Evolutionary conservation across 1,284 basidiomycete genomes (phyloP).

Genomic region (Sporisorium reilianum): DNA sequence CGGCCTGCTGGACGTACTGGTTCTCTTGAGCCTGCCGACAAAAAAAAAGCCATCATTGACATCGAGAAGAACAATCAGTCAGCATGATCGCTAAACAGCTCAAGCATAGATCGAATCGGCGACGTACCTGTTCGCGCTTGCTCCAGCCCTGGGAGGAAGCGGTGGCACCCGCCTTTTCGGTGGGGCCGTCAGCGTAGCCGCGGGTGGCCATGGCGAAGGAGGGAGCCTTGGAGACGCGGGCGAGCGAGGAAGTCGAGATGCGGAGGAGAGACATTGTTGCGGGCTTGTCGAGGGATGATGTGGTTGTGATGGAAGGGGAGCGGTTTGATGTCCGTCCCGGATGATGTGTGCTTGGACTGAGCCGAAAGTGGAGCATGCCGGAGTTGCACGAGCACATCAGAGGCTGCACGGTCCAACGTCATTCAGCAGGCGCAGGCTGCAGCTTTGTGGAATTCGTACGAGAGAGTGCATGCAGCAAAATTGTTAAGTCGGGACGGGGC

Average conservation of each 20-base stretch:
- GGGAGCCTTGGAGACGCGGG: slow-evolving; percentile 44
- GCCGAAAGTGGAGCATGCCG: too few species aligned
- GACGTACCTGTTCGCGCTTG: slow-evolving; percentile 59
- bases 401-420: slow-evolving; percentile 43
- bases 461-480: background rate
- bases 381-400: background rate
- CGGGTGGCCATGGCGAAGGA: slow-evolving; percentile 50
- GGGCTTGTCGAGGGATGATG: slow-evolving; percentile 5
- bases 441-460: too few species aligned
- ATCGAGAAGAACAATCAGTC: background rate
- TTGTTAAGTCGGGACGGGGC: slow-evolving; percentile 28
- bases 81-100: background rate
- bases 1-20: slow-evolving; percentile 60
- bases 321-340: too few species aligned
- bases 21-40: slow-evolving; percentile 50
- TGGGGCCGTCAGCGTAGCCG: slow-evolving; percentile 55
- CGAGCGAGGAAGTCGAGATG: slow-evolving; percentile 44
- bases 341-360: too few species aligned
- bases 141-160: slow-evolving; percentile 53
- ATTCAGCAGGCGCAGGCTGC: too few species aligned
- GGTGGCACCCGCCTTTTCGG: slow-evolving; percentile 53
- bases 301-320: slow-evolving; percentile 4
- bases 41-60: background rate
- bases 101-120: background rate
- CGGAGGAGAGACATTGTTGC: slow-evolving; percentile 52